Conservation (phyloP, 805 yeast genomes). For the Torulaspora delbrueckii region DNA sequence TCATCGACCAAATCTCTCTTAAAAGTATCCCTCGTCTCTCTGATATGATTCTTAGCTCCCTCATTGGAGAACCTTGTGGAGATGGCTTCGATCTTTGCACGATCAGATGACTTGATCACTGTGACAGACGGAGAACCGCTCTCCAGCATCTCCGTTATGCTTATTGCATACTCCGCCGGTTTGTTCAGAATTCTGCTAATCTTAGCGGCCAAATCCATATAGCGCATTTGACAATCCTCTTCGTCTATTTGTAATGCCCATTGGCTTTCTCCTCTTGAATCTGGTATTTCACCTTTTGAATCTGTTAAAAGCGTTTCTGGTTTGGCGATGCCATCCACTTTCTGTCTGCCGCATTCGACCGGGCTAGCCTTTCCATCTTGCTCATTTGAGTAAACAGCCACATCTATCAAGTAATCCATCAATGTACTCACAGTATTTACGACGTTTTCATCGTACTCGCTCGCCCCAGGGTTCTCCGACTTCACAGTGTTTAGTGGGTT, state of each 20-base stretch:
- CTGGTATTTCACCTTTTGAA: conserved; percentile 8
- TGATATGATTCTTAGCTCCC: conserved; percentile 22
- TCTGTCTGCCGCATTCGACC: conserved; percentile 4
- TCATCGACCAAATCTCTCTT: conserved; percentile 25
- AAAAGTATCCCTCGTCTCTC: conserved; percentile 24
- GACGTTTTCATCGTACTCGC: conserved; percentile 11
- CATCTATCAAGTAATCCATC: conserved; percentile 28
- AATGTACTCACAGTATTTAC: conserved; percentile 17
- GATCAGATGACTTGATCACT: conserved; percentile 19
- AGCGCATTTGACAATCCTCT: conserved; percentile 24
- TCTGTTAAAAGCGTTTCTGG: conserved; percentile 5
- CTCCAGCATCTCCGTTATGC: conserved; percentile 20
- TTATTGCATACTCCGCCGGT: conserved; percentile 26
- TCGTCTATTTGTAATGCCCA: conserved; percentile 30
- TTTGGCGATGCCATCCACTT: neutral
- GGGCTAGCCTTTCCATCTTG: conserved; percentile 5
- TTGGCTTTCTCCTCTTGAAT: conserved; percentile 6
- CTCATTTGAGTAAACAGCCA: conserved; percentile 14
- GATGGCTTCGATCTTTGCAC: conserved; percentile 16
- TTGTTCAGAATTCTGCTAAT: conserved; percentile 22
- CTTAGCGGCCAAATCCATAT: conserved; percentile 25
- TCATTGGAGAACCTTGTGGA: conserved; percentile 18
- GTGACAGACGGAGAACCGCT: conserved; percentile 21
- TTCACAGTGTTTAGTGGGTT: conserved; percentile 18
- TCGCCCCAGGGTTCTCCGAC: neutral